phyloP scores from a whole-genome alignment of 1,284 basidiomycete genomes.

The Rugiboletus extremiorientalis region DNA sequence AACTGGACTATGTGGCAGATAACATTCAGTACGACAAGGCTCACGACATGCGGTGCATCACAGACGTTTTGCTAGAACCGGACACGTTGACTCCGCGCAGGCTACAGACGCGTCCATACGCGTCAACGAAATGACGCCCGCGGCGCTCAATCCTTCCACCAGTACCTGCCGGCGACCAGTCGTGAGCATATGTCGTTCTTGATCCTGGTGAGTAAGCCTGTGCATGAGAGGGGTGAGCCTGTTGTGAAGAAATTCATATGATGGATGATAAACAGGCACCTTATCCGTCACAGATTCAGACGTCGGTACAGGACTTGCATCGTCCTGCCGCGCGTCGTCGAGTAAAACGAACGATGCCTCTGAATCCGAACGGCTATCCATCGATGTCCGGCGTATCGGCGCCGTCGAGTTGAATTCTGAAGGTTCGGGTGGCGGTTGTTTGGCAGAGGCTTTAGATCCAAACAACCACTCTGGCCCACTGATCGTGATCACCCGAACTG shows the following conservation, averaged over 20 bases:
- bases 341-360: slow-evolving; percentile 32
- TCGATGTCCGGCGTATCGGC: background rate
- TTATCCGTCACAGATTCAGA: no score
- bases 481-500: no score
- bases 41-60: slow-evolving; percentile 9
- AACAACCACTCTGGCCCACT: slow-evolving; percentile 26
- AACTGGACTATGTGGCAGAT: slow-evolving; percentile 46
- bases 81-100: slow-evolving; percentile 83
- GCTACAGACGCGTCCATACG: slow-evolving; percentile 71
- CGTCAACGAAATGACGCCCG: slow-evolving; percentile 79
- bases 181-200: slow-evolving; percentile 59
- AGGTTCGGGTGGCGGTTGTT: slow-evolving; percentile 22
- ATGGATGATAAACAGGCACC: background rate
- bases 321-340: slow-evolving; percentile 4
- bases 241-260: background rate
- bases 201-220: slow-evolving; percentile 47
- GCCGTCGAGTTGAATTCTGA: background rate
- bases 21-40: slow-evolving; percentile 1
- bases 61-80: slow-evolving; percentile 82
- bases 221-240: slow-evolving; percentile 45
- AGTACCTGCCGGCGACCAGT: slow-evolving; percentile 64
- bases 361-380: slow-evolving; percentile 25
- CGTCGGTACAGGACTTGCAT: background rate
- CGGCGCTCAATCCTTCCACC: slow-evolving; percentile 55
- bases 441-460: slow-evolving; percentile 32